Evolutionary conservation across 495 filamentous ascomycete genomes (phyloP).

Genomic region (Podospora didyma): DNA sequence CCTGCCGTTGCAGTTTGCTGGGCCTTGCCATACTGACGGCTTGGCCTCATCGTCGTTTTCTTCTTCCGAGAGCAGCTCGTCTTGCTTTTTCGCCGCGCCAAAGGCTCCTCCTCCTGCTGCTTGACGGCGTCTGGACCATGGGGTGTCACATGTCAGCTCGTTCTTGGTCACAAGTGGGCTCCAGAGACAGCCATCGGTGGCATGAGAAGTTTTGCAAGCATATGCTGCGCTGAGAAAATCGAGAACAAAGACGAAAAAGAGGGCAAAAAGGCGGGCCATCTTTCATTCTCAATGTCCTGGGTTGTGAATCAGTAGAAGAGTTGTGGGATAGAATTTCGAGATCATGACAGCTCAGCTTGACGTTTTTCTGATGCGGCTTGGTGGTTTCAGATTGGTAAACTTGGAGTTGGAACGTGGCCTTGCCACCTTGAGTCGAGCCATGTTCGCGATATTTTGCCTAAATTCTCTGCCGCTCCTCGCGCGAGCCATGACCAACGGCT

Average conservation of each 20-base stretch:
- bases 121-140: not conserved
- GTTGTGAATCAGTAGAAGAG: too few relatives aligned
- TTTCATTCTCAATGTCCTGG: too few relatives aligned
- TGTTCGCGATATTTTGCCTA: too few relatives aligned
- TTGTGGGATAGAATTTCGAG: too few relatives aligned
- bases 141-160: not conserved
- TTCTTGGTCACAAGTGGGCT: not conserved
- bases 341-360: too few relatives aligned
- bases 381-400: too few relatives aligned
- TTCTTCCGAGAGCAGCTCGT: not conserved
- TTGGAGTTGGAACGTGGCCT: too few relatives aligned
- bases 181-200: not conserved
- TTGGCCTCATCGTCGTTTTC: too few relatives aligned
- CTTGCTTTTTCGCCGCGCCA: not conserved
- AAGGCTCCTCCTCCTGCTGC: not conserved
- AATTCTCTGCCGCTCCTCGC: too few relatives aligned
- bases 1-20: constrained; percentile 31
- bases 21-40: constrained; percentile 27
- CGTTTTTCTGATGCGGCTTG: too few relatives aligned
- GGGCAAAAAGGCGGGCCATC: not conserved
- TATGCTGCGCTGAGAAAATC: not conserved
- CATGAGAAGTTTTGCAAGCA: not conserved
- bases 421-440: too few relatives aligned
- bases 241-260: not conserved
- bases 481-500: too few relatives aligned